Conservation (phyloP, 2,329 filamentous ascomycete species). For the Corinectria fuckeliana region DNA sequence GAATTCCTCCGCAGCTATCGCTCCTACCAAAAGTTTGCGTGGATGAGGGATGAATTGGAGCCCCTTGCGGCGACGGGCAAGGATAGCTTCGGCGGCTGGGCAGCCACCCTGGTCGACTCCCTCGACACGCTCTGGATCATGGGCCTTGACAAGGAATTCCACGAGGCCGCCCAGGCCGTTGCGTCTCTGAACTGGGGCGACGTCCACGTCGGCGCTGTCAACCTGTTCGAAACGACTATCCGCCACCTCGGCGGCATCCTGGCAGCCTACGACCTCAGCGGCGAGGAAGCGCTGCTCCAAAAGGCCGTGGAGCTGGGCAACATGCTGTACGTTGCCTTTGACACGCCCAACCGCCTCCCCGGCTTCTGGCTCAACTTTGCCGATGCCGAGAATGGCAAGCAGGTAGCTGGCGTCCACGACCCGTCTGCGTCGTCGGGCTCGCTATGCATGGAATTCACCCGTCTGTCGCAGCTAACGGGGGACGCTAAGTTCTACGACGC, state of each 20-base stretch:
- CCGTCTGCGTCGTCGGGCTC: slow-evolving; percentile 63
- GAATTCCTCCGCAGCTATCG: slow-evolving; percentile 55
- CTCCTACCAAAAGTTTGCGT: slow-evolving; percentile 59
- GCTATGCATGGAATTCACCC: slow-evolving; percentile 76
- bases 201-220: slow-evolving; percentile 51
- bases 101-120: slow-evolving; percentile 65
- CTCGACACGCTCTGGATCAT: slow-evolving; percentile 70
- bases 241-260: slow-evolving; percentile 60
- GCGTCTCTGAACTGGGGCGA: slow-evolving; percentile 59
- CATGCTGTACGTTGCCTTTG: slow-evolving; percentile 61
- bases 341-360: slow-evolving; percentile 61
- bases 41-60: slow-evolving; percentile 59
- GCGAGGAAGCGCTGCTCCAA: slow-evolving; percentile 51
- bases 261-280: slow-evolving; percentile 57
- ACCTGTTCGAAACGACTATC: slow-evolving; percentile 62
- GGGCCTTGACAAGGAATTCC: slow-evolving; percentile 63
- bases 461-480: slow-evolving; percentile 75
- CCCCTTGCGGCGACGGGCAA: slow-evolving; percentile 55
- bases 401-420: slow-evolving; percentile 58
- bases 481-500: slow-evolving; percentile 80
- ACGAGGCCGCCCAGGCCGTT: slow-evolving; percentile 57
- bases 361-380: slow-evolving; percentile 54
- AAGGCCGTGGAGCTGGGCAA: slow-evolving; percentile 61
- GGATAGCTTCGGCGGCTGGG: slow-evolving; percentile 61
- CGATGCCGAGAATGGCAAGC: slow-evolving; percentile 49